These are phyloP conservation scores for Creolimax fragrantissima DNA, from an alignment of 78 protist species.

Conservation along the genomic window DNA sequence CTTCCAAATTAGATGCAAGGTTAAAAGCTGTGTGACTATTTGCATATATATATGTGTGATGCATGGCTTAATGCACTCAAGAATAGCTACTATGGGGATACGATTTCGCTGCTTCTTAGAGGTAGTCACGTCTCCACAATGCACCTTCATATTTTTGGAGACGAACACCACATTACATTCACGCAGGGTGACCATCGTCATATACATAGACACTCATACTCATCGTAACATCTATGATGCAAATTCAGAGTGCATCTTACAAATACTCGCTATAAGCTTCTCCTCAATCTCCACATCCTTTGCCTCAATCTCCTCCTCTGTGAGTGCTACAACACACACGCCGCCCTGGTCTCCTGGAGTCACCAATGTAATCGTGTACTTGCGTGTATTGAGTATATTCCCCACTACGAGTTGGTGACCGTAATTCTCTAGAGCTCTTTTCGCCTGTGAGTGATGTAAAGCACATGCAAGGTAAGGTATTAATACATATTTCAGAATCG, in stretches of 20 bases:
- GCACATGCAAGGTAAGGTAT: no score
- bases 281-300: not conserved
- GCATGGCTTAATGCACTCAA: not conserved
- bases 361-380: not conserved
- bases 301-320: not conserved
- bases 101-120: not conserved
- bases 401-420: conserved; percentile 16
- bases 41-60: not conserved
- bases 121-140: not conserved
- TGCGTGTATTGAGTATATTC: conserved; percentile 11
- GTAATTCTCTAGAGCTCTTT: conserved; percentile 7
- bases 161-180: no score
- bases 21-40: not conserved
- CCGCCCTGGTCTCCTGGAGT: not conserved
- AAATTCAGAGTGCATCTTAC: not conserved
- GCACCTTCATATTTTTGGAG: not conserved
- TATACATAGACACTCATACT: not conserved
- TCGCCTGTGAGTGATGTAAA: no score
- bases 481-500: no score
- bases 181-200: not conserved
- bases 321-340: not conserved
- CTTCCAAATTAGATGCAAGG: not conserved
- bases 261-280: not conserved
- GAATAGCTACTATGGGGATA: not conserved
- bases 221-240: not conserved